Conservation (phyloP, 768 basidiomycete genomes). For the Rhodotorula taiwanensis region DNA sequence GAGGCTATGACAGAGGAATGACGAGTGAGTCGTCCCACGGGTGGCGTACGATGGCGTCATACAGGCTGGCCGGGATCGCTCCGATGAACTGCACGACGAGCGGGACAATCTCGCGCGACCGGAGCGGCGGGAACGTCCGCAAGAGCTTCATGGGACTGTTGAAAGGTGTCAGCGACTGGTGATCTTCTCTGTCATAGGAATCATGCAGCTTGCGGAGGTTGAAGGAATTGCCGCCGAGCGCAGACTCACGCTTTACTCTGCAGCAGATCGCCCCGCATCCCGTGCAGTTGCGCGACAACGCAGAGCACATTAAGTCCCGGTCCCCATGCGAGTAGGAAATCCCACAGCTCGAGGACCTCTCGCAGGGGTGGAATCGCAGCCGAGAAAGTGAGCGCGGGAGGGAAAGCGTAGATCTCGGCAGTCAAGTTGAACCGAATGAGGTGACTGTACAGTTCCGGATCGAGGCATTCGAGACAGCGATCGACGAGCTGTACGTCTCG, state of each 20-base stretch:
- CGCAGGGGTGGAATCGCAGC: slow-evolving; percentile 94
- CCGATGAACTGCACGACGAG: slow-evolving; percentile 90
- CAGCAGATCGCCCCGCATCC: slow-evolving; percentile 88
- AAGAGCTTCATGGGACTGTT: slow-evolving; percentile 86
- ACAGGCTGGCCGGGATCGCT: slow-evolving; percentile 76
- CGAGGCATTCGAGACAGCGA: slow-evolving; percentile 81
- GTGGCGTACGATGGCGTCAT: slow-evolving; percentile 81
- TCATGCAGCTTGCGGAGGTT: neutral
- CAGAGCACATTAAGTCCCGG: slow-evolving; percentile 94
- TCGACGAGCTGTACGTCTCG: slow-evolving; percentile 65
- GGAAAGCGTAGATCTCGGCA: slow-evolving; percentile 95
- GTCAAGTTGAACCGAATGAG: slow-evolving; percentile 83
- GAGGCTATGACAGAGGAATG: no score
- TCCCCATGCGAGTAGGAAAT: slow-evolving; percentile 92
- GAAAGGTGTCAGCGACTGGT: neutral
- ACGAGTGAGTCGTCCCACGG: slow-evolving; percentile 52
- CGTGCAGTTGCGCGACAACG: slow-evolving; percentile 86
- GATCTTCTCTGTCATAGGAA: no score
- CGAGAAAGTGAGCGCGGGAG: slow-evolving; percentile 88
- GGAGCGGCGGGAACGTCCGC: slow-evolving; percentile 84
- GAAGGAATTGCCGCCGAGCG: no score
- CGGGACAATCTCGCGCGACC: slow-evolving; percentile 77
- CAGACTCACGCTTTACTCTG: slow-evolving; percentile 57
- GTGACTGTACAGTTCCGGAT: slow-evolving; percentile 72
- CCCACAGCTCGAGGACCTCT: slow-evolving; percentile 92